A percentile compares a stretch with the other conserved stretches of the same genome.
These are phyloP conservation scores for Globomyces pollinis-pini DNA, from an alignment of 192 early-diverging fungal genomes.

Conservation along the genomic window DNA sequence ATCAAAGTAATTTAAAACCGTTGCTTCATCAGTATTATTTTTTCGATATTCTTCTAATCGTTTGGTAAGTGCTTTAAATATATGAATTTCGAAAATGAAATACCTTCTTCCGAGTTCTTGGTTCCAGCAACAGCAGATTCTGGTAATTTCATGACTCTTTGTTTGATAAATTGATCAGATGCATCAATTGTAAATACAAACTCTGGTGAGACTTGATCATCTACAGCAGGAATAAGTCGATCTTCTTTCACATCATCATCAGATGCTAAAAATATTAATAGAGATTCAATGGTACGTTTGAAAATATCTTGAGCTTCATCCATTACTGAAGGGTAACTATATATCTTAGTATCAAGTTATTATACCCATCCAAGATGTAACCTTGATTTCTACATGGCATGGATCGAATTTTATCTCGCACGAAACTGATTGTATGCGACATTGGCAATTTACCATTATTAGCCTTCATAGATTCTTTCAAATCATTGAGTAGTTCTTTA, in stretches of 20 bases:
- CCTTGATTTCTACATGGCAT: slow-evolving; percentile 60
- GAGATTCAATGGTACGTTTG: slow-evolving; percentile 20
- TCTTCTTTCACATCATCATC: slow-evolving; percentile 53
- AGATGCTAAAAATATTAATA: too few relatives aligned
- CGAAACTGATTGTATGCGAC: slow-evolving; percentile 38
- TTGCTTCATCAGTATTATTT: slow-evolving; percentile 48
- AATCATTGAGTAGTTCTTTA: slow-evolving; percentile 45
- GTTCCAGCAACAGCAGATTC: slow-evolving; percentile 40
- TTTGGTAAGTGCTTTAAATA: slow-evolving; percentile 22
- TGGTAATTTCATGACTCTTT: slow-evolving; percentile 47
- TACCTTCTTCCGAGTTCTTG: slow-evolving; percentile 53
- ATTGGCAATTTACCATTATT: slow-evolving; percentile 43
- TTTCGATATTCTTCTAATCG: slow-evolving; percentile 44
- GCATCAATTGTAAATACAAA: slow-evolving; percentile 45
- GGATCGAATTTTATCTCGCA: slow-evolving; percentile 45
- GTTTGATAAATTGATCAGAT: slow-evolving; percentile 45
- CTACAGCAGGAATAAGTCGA: slow-evolving; percentile 17
- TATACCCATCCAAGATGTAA: slow-evolving; percentile 53
- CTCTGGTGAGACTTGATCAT: slow-evolving; percentile 40
- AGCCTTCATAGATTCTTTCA: slow-evolving; percentile 33
- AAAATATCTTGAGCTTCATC: slow-evolving; percentile 44
- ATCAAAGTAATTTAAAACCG: slow-evolving; percentile 56
- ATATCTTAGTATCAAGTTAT: too few relatives aligned
- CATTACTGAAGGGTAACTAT: slow-evolving; percentile 31
- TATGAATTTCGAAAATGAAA: background rate